Conservation (phyloP, 2,329 filamentous ascomycete species). For the Pyrenophora teres region DNA sequence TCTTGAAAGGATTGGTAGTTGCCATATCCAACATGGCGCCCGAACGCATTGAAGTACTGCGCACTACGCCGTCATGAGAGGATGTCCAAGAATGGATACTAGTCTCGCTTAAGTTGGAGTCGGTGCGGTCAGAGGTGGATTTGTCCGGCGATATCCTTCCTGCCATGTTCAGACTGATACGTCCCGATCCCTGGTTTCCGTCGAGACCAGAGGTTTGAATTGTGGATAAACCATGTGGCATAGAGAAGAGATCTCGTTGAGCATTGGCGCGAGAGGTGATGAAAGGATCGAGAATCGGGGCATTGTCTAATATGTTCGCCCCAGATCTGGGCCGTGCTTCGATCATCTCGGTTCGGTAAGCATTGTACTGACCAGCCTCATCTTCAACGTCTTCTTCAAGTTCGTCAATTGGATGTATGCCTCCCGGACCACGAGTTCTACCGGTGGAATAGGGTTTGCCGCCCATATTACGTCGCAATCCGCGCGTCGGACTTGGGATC, state of each 20-base stretch:
- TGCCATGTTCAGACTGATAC: conserved; percentile 25
- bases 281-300: conserved; percentile 50
- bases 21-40: conserved; percentile 45
- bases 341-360: conserved; percentile 31
- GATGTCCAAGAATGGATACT: conserved; percentile 54
- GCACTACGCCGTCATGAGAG: conserved; percentile 46
- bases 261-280: conserved; percentile 43
- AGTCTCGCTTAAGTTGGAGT: conserved; percentile 60
- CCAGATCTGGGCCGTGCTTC: conserved; percentile 23
- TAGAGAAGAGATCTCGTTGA: no score
- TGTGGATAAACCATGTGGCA: no score
- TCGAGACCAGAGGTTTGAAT: conserved; percentile 2
- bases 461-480: conserved; percentile 49
- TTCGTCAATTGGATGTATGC: conserved; percentile 68
- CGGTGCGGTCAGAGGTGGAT: conserved; percentile 55
- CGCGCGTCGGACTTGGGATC: conserved; percentile 55
- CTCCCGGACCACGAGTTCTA: conserved; percentile 56
- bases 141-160: conserved; percentile 56
- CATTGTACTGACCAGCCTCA: conserved; percentile 23
- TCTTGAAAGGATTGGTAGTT: conserved; percentile 39
- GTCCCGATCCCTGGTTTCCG: conserved; percentile 10
- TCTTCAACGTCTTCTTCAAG: conserved; percentile 58
- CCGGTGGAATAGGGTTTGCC: conserved; percentile 55
- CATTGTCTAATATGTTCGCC: conserved; percentile 34
- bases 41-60: conserved; percentile 54